These are phyloP conservation scores for Tetrapisispora iriomotensis DNA, from an alignment of 805 yeast species.

Conservation along the genomic window DNA sequence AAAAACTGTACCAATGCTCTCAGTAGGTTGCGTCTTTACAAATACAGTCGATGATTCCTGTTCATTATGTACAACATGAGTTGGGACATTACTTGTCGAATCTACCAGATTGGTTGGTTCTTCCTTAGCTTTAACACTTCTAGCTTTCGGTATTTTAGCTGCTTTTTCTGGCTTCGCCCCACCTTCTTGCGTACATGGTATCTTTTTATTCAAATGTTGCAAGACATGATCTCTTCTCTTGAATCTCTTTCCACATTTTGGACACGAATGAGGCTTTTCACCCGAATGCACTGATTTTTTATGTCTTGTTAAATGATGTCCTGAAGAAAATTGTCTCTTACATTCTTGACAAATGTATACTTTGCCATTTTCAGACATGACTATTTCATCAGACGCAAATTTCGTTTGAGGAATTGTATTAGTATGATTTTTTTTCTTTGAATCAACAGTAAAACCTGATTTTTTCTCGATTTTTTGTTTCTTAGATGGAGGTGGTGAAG, in stretches of 20 bases:
- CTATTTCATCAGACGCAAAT: conserved; percentile 24
- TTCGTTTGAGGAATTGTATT: conserved; percentile 18
- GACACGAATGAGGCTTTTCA: conserved; percentile 31
- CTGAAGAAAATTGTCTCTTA: conserved; percentile 29
- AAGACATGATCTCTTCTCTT: conserved; percentile 32
- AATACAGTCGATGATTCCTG: not conserved
- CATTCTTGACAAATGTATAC: conserved; percentile 30
- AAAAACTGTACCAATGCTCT: not conserved
- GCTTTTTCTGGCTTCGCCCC: not conserved
- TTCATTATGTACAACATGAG: not conserved
- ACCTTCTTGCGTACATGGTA: conserved; percentile 23
- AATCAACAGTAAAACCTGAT: conserved; percentile 1
- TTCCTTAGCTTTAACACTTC: not conserved
- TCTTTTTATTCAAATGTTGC: conserved; percentile 30
- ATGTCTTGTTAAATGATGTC: conserved; percentile 31
- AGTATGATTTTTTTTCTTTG: not conserved
- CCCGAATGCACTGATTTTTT: conserved; percentile 32
- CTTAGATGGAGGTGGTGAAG: conserved; percentile 8
- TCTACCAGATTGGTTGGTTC: not conserved
- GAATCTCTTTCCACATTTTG: conserved; percentile 30
- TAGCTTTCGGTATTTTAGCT: not conserved
- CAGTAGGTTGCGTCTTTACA: not conserved
- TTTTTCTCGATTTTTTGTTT: conserved; percentile 12
- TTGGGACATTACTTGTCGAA: not conserved
- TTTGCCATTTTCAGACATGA: conserved; percentile 28